phyloP scores from a whole-genome alignment of 768 basidiomycete species.

The Lentinula sp. region DNA sequence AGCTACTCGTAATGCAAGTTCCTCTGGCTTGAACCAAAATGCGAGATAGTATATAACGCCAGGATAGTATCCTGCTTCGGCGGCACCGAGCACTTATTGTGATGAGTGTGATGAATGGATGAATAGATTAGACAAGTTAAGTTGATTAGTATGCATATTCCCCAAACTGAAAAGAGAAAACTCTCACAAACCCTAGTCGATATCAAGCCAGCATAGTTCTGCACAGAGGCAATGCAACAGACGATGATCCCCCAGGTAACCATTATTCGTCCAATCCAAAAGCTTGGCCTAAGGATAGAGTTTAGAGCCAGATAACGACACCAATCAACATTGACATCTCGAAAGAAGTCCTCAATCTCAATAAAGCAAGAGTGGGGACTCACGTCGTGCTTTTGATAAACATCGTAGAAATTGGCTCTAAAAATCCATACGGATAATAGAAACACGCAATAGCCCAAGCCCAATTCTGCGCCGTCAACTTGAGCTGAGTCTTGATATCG shows the following conservation, averaged over 20 bases:
- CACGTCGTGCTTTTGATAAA: constrained; percentile 14
- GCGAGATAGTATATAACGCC: constrained; percentile 16
- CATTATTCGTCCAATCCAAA: constrained; percentile 10
- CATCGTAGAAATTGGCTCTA: constrained; percentile 15
- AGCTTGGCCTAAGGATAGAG: neutral
- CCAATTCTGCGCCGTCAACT: constrained; percentile 16
- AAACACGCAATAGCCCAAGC: constrained; percentile 17
- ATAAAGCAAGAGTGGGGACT: neutral
- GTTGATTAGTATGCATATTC: too few species aligned
- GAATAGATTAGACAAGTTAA: neutral
- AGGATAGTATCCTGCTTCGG: constrained; percentile 16
- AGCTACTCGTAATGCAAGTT: constrained; percentile 14
- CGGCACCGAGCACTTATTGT: constrained; percentile 7
- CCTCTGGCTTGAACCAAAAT: constrained; percentile 18
- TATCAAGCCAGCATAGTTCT: constrained; percentile 13
- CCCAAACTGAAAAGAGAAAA: neutral
- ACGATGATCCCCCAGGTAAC: constrained; percentile 16
- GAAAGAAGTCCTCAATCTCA: neutral
- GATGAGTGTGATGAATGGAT: too few species aligned
- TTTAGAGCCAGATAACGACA: too few species aligned
- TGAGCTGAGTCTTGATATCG: constrained; percentile 14
- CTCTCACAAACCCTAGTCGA: constrained; percentile 13
- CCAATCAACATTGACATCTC: too few species aligned
- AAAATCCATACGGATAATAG: constrained; percentile 15
- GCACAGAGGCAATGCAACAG: constrained; percentile 13